Conservation (phyloP, 345 rosid genomes). For the Citrus inodora region DNA sequence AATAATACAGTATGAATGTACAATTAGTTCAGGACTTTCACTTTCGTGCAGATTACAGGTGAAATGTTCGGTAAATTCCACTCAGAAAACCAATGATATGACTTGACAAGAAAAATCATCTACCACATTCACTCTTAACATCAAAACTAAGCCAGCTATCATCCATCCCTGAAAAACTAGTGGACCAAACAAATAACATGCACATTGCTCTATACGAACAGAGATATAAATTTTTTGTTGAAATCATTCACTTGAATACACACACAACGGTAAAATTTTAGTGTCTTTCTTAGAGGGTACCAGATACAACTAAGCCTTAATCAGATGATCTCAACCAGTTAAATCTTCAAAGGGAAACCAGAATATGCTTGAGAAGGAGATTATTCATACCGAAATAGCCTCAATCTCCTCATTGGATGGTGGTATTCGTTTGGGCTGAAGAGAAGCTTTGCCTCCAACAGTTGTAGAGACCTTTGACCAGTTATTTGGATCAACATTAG, state of each 20-base stretch:
- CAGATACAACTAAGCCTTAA: not conserved
- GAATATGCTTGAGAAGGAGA: not conserved
- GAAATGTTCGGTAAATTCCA: not conserved
- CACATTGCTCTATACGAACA: not conserved
- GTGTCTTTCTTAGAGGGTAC: too few species aligned
- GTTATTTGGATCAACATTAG: conserved; percentile 42
- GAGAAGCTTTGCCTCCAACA: conserved; percentile 80
- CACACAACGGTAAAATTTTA: not conserved
- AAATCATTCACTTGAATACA: not conserved
- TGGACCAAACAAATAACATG: not conserved
- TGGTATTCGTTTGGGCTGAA: conserved; percentile 81
- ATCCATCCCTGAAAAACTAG: not conserved
- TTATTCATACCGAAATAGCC: conserved; percentile 63
- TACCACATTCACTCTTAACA: not conserved
- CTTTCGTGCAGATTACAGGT: not conserved
- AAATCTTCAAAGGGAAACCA: not conserved
- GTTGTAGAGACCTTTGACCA: conserved; percentile 39
- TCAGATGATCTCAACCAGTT: not conserved
- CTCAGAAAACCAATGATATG: not conserved
- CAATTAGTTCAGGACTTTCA: not conserved
- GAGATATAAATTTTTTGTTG: not conserved
- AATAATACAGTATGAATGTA: not conserved
- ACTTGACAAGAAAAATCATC: not conserved
- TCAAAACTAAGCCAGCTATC: not conserved
- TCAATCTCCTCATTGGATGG: conserved; percentile 82